Evolutionary conservation across 495 filamentous ascomycete genomes (phyloP).

Genomic region (Arthonia radiata): DNA sequence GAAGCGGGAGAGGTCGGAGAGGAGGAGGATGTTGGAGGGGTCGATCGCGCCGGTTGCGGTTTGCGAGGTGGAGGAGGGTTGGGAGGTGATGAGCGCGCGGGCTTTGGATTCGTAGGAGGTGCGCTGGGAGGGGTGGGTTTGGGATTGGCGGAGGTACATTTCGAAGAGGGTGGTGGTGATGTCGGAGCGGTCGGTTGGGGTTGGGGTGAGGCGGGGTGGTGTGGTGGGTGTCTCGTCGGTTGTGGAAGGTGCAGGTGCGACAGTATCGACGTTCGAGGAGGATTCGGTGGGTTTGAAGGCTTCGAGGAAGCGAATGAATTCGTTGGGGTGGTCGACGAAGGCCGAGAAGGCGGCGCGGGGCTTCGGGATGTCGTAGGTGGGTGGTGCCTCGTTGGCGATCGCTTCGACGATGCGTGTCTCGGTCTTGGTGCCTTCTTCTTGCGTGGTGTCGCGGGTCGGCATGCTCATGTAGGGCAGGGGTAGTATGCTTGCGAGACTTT

Average conservation of each 20-base stretch:
- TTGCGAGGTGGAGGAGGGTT: too few relatives aligned
- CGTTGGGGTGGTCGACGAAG: constrained; percentile 76
- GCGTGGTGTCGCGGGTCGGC: constrained; percentile 10
- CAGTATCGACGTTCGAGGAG: too few relatives aligned
- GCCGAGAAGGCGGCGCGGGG: constrained; percentile 86
- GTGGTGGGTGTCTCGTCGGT: too few relatives aligned
- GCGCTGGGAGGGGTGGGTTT: too few relatives aligned
- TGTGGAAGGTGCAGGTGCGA: too few relatives aligned
- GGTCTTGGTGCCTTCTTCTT: constrained; percentile 7
- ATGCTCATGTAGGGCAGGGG: constrained; percentile 67
- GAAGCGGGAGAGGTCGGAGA: constrained; percentile 83
- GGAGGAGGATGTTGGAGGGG: constrained; percentile 74
- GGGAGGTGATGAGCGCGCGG: too few relatives aligned
- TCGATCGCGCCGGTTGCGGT: too few relatives aligned
- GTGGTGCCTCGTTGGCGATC: constrained; percentile 11
- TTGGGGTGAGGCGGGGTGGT: too few relatives aligned
- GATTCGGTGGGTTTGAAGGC: too few relatives aligned
- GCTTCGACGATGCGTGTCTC: constrained; percentile 18
- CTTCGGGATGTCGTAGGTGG: constrained; percentile 40
- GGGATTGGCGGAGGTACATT: too few relatives aligned
- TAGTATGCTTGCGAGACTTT: constrained; percentile 60
- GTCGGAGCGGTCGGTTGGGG: constrained; percentile 59
- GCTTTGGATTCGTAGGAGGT: too few relatives aligned
- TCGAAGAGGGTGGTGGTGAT: constrained; percentile 92
- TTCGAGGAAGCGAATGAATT: constrained; percentile 82